Evolutionary conservation across 176 grass and related monocot species (phyloP), one percentile per base, ranked within the genome.

Genomic region (Lolium multiflorum): DNA sequence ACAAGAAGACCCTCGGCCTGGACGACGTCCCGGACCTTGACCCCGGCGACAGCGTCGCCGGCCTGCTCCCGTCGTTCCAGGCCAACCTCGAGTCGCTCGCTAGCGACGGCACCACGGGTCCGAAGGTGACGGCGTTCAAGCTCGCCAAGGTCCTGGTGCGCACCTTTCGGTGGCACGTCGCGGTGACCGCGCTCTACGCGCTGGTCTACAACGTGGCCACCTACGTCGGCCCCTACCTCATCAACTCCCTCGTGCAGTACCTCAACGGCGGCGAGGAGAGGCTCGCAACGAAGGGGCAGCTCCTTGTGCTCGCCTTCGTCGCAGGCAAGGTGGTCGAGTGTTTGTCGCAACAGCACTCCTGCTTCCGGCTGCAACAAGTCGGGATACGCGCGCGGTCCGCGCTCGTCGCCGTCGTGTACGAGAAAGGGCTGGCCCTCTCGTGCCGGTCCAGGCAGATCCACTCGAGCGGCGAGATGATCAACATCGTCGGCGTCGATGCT

Each of bases 191-290:
- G 82, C 22, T 97, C 66, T 93, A 90, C 63, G 87, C 72, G 24
- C 63, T 93, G 22, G 82, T 93, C 17, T 76, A 91, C 75, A 94
- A 77, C 56, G 66, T 91, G 9, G 82, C 95, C 56, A 84, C 92
- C 69, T 97, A 94, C 83, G 95, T 95, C 2, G 95, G 92, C 10
- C 92, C 95, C 9, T 97, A 93, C 84, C 87, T 97, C 64, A 94
- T 97, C 57, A 62, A 85, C 37, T 94, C 79, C 35, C 81, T 97
- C 54, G 92, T 97, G 44, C 89, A 90, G 17, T 97, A 97, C 89
- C 92, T 97, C 44, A 93, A 91, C 71, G 71, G 71, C 58, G 95
- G 79, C 60, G 83, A 80, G 66, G 57, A 82, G 55, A 79, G 63
- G 51, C 88, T 74, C 66, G 64, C 82, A 4, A 88, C 73, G 9